Percentiles rank a stretch among this genome's conserved stretches.
phyloP scores from a whole-genome alignment of 1,139 yeast genomes.

The Blastobotrys aristatus region DNA sequence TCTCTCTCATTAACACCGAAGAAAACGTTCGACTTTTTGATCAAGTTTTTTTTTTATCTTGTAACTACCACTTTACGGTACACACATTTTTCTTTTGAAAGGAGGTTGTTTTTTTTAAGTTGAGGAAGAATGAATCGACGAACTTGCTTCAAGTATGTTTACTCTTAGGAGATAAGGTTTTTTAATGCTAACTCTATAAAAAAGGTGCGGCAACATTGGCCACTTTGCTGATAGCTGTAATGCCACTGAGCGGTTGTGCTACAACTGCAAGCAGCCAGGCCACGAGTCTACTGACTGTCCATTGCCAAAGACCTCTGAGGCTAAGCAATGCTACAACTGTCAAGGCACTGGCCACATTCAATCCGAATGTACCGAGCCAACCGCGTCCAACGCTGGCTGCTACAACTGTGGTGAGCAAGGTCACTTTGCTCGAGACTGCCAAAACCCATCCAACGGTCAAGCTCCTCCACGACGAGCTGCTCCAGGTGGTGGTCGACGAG shows the following conservation, averaged over 20 bases:
- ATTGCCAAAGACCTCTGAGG: constrained; percentile 74
- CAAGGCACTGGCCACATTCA: constrained; percentile 68
- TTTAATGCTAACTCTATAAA: background rate
- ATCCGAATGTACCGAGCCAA: constrained; percentile 51
- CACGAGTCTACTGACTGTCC: constrained; percentile 86
- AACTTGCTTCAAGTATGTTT: constrained; percentile 20
- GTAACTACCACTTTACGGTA: too few species aligned
- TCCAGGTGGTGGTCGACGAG: constrained; percentile 11
- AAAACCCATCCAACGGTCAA: constrained; percentile 3
- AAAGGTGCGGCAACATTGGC: constrained; percentile 80
- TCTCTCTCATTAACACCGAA: background rate
- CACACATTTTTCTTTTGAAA: background rate
- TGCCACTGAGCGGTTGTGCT: constrained; percentile 79
- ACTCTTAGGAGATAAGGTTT: too few species aligned
- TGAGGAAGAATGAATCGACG: constrained; percentile 13
- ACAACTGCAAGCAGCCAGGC: constrained; percentile 83
- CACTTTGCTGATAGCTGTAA: constrained; percentile 87
- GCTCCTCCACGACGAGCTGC: constrained; percentile 9
- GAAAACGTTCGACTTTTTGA: background rate
- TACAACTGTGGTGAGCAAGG: constrained; percentile 67
- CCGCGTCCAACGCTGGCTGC: constrained; percentile 11
- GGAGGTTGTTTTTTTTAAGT: background rate
- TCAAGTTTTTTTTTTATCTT: background rate
- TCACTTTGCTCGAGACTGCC: constrained; percentile 68
- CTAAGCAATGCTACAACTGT: constrained; percentile 83